Evolutionary conservation across 2,329 filamentous ascomycete species (phyloP), one percentile per base, ranked within the genome.

Genomic region (Fusarium algeriense): DNA sequence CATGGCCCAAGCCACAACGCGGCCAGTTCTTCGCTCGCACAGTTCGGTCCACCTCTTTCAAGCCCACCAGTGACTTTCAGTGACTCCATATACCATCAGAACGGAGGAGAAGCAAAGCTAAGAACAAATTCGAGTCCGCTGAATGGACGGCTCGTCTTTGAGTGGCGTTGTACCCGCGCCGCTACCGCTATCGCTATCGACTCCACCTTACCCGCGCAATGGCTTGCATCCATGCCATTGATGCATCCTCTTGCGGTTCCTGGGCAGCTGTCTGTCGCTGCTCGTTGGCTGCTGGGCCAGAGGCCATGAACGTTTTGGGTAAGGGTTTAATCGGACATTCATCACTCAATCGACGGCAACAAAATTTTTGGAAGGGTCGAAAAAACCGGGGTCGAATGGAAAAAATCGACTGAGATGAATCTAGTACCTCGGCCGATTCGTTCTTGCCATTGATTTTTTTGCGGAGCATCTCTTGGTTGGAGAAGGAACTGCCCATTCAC

Each of bases 151-250:
- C 32, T 40, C 20, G 52, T 56, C 53, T 66, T 40, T 41, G 30
- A 54, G 60, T 72, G 60, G 69, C 69, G 69, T 71, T 53, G 49
- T 60, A 67, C 60, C 64, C 56, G 58, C 52, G 48, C 48, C 48
- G 34, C 8, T 30, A 37, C 57, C 53, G 60, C 49, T 75, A 74
- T 76, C 74, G 60, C 44, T 67, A 37, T 45, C 49, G 53, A 71
- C 65, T 71, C 74, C 72, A 71, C 74, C 60, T 55, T 65, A 55
- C 69, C 72, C 74, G 72, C 73, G 43, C 54, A 59, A 55, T 69
- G 74, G 62, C 62, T 64, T 69, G 69, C 69, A 71, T 66, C 32
- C 48, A 30, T 30, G 30, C 30, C 30, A 30, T 30, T 30, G 30
- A 30, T 30, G 30, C 30, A 9, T 30, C 58, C 60, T 71, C 53